These are phyloP conservation scores for Phytophthora pinifolia DNA, from an alignment of 352 stramenopile species.

Conservation along the genomic window DNA sequence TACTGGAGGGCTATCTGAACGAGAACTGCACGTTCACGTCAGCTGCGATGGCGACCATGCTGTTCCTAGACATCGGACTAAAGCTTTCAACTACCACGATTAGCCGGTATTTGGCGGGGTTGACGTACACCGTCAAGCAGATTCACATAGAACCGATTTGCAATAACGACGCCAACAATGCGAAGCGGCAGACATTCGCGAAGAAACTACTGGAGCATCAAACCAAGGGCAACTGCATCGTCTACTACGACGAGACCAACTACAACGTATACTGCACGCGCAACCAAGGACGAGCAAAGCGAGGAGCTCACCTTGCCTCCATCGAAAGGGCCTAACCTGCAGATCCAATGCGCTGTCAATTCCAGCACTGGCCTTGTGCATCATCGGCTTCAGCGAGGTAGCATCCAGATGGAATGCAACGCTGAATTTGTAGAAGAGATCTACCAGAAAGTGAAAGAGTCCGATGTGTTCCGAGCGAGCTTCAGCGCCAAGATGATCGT, in stretches of 20 bases:
- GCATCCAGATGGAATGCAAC: no score
- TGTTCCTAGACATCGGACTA: no score
- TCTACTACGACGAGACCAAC: slow-evolving; percentile 9
- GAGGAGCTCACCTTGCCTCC: neutral
- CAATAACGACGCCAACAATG: neutral
- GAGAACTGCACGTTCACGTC: no score
- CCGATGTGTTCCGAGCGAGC: no score
- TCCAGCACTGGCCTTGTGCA: no score
- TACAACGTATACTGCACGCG: slow-evolving; percentile 9
- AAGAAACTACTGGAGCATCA: neutral
- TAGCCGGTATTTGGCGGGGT: neutral
- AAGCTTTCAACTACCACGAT: neutral
- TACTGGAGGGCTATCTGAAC: no score
- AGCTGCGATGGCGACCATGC: no score
- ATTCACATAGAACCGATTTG: neutral
- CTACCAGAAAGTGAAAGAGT: no score
- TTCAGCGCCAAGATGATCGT: no score
- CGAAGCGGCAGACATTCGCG: neutral
- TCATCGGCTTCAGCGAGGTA: no score
- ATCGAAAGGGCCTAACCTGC: slow-evolving; percentile 2
- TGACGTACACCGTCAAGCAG: neutral
- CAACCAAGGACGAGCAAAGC: slow-evolving; percentile 1
- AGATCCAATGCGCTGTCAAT: slow-evolving; percentile 1
- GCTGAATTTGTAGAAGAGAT: no score
- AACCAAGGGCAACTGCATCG: slow-evolving; percentile 2